Evolutionary conservation across 1,284 basidiomycete genomes (phyloP), one percentile per base, ranked within the genome.

Genomic region (Lignosus rhinocerotis): DNA sequence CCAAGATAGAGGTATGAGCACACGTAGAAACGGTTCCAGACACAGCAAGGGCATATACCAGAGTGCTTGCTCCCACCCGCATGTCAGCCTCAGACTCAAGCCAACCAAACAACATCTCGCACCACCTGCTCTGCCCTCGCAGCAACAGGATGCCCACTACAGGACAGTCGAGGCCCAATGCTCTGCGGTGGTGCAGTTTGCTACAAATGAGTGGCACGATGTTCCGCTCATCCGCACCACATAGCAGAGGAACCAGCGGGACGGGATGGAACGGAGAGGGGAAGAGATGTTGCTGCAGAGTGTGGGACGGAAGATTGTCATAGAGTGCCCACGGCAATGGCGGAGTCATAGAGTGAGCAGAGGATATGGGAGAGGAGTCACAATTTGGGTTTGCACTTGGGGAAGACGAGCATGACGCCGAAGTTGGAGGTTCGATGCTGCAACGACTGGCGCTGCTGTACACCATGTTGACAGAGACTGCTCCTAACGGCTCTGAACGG

Each of bases 141-240:
- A 51, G 56, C 11, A 53, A n/a, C 36, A 57, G 33, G 17, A 57
- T 34, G 14, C 56, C 56, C 14, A 57, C 56, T 0, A 53, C 45
- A 3, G 56, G 50, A 12, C 17, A 36, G 21, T 32, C 14, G 8
- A 51, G 51, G 51, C 48, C 38, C 9, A 57, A 51, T 11, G 45
- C 56, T 3, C 33, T 51, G 12, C 56, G 45, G 46, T 57, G 56
- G 19, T 57, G 51, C 17, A 57, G 45, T 8, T 45, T 45, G 39
- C 45, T 48, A 31, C 56, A 57, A 51, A 57, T 57, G 51, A 57
- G 56, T 19, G 45, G 56, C 11, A 53, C 32, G 38, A 57, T 34
- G 31, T 53, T 39, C 30, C 17, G 14, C 19, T 53, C 56, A 39
- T 57, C 44, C 16, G 50, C 56, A 3, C 43, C 51, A 16, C 50